Evolutionary conservation across 2,329 filamentous ascomycete species (phyloP).

Genomic region (Pseudocercospora crystallina): DNA sequence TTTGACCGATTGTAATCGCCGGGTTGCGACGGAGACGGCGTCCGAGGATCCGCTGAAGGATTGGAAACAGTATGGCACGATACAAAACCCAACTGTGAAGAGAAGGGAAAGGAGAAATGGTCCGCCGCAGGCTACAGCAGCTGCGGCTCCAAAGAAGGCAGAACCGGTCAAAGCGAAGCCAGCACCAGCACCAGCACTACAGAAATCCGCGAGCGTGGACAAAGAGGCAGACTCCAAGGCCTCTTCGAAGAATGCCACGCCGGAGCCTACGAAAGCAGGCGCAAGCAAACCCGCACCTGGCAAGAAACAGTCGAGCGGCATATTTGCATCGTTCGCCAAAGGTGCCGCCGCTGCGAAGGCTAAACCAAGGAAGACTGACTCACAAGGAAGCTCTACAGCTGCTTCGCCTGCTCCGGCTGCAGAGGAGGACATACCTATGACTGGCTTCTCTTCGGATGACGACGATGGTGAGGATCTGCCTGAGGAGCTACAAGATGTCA

Average conservation of each 20-base stretch:
- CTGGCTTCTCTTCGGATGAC: conserved; percentile 48
- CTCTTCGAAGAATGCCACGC: conserved; percentile 23
- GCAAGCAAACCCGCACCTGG: conserved; percentile 41
- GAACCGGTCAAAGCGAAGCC: conserved; percentile 19
- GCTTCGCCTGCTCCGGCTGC: conserved; percentile 34
- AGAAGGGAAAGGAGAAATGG: conserved; percentile 45
- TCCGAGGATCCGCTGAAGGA: conserved; percentile 60
- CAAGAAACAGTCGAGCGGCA: conserved; percentile 60
- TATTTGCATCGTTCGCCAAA: conserved; percentile 80
- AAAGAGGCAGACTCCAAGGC: conserved; percentile 22
- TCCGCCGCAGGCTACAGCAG: conserved; percentile 36
- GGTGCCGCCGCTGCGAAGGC: conserved; percentile 31
- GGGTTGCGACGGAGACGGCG: conserved; percentile 57
- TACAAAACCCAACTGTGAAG: conserved; percentile 70
- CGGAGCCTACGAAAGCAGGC: conserved; percentile 39
- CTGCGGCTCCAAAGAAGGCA: conserved; percentile 22
- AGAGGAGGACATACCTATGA: conserved; percentile 33
- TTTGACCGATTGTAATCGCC: conserved; percentile 67
- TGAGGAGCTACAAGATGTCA: conserved; percentile 18
- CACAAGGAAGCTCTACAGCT: conserved; percentile 38
- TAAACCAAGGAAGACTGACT: conserved; percentile 55
- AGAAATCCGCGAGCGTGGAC: conserved; percentile 14
- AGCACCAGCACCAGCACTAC: conserved; percentile 12
- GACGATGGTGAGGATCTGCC: conserved; percentile 25
- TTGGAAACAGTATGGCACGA: conserved; percentile 68